These are phyloP conservation scores for Talaromyces trachyspermus DNA, from an alignment of 495 filamentous ascomycete species.

Conservation along the genomic window DNA sequence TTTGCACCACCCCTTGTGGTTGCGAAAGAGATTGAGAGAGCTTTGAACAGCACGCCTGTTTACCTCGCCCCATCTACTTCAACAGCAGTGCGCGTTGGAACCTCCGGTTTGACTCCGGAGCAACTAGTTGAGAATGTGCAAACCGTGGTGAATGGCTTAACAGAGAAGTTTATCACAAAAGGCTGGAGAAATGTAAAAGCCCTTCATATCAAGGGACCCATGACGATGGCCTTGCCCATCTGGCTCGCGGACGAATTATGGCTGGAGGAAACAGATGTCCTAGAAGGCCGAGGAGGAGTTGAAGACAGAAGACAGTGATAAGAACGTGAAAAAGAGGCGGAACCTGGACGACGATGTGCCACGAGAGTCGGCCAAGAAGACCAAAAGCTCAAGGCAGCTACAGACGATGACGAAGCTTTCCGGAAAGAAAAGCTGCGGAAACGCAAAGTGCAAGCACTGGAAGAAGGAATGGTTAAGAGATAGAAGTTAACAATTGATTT, in stretches of 20 bases:
- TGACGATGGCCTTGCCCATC: slow-evolving; percentile 79
- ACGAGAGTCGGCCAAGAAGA: slow-evolving; percentile 52
- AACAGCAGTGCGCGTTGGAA: slow-evolving; percentile 63
- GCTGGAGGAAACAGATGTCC: slow-evolving; percentile 71
- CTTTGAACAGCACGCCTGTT: slow-evolving; percentile 64
- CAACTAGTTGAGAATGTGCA: slow-evolving; percentile 73
- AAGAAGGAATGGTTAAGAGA: slow-evolving; percentile 24
- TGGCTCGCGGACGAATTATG: slow-evolving; percentile 90
- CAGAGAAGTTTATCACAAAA: slow-evolving; percentile 70
- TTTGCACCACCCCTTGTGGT: slow-evolving; percentile 45
- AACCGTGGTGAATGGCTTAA: slow-evolving; percentile 57
- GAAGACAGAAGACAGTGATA: slow-evolving; percentile 44
- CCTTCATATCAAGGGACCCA: slow-evolving; percentile 81
- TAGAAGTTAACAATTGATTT: slow-evolving; percentile 16
- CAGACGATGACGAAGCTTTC: slow-evolving; percentile 42
- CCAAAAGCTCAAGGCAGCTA: slow-evolving; percentile 37
- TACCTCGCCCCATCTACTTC: slow-evolving; percentile 59
- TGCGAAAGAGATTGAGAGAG: slow-evolving; percentile 63
- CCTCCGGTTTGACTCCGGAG: slow-evolving; percentile 62
- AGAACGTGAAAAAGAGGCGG: slow-evolving; percentile 62
- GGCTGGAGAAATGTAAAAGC: slow-evolving; percentile 78
- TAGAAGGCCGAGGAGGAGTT: slow-evolving; percentile 46
- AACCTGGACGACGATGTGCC: slow-evolving; percentile 48
- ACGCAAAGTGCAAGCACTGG: slow-evolving; percentile 43
- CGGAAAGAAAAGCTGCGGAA: slow-evolving; percentile 53